These are phyloP conservation scores for Penicillium antarcticum DNA, from an alignment of 495 filamentous ascomycete species.

Conservation along the genomic window DNA sequence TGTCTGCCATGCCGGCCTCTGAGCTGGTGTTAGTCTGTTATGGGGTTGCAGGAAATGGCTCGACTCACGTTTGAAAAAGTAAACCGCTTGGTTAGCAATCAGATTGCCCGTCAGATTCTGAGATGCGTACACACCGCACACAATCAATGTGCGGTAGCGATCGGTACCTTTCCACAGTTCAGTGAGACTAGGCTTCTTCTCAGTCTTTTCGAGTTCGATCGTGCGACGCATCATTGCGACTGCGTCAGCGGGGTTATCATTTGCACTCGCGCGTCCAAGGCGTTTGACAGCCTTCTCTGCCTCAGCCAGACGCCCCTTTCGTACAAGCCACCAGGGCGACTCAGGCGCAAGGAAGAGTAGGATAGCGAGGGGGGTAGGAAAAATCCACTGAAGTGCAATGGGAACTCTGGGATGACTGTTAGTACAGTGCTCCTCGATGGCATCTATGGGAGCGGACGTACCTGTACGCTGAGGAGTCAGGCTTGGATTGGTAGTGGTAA, in stretches of 20 bases:
- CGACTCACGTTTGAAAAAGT: slow-evolving; percentile 27
- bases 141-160: slow-evolving; percentile 26
- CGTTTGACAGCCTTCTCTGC: slow-evolving; percentile 35
- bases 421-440: slow-evolving; percentile 26
- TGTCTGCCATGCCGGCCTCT: slow-evolving; percentile 32
- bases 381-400: slow-evolving; percentile 48
- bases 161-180: slow-evolving; percentile 27
- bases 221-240: slow-evolving; percentile 70
- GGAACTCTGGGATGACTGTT: slow-evolving; percentile 35
- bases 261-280: slow-evolving; percentile 26
- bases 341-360: slow-evolving; percentile 45
- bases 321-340: slow-evolving; percentile 49
- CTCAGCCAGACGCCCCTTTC: slow-evolving; percentile 38
- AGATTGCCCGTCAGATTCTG: slow-evolving; percentile 28
- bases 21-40: slow-evolving; percentile 20
- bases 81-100: slow-evolving; percentile 26
- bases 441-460: slow-evolving; percentile 32
- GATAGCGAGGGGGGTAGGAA: slow-evolving; percentile 37
- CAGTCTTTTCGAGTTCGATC: slow-evolving; percentile 56
- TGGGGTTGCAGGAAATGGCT: slow-evolving; percentile 11
- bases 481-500: slow-evolving; percentile 37
- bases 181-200: slow-evolving; percentile 38
- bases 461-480: slow-evolving; percentile 37
- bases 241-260: slow-evolving; percentile 22
- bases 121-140: slow-evolving; percentile 28